These are phyloP conservation scores for Ramalina peruviana DNA, from an alignment of 495 filamentous ascomycete genomes.

Conservation along the genomic window DNA sequence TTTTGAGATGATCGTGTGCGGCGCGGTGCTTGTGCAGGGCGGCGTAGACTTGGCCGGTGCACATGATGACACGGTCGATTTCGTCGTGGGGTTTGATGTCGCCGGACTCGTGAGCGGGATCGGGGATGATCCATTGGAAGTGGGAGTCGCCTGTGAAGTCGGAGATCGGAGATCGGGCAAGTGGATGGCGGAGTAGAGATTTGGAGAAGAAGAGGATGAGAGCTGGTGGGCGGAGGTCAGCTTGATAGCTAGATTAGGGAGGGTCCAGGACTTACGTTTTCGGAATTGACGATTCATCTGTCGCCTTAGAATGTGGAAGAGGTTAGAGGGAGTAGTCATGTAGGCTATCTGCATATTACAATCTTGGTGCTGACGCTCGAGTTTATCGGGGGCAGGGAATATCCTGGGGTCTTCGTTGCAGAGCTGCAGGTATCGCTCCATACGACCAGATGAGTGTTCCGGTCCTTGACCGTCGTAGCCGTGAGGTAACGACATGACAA, in stretches of 20 bases:
- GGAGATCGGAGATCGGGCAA: conserved; percentile 76
- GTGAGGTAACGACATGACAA: conserved; percentile 89
- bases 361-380: conserved; percentile 96
- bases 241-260: neutral
- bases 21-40: conserved; percentile 84
- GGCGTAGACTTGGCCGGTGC: conserved; percentile 87
- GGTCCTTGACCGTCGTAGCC: conserved; percentile 98
- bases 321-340: conserved; percentile 83
- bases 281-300: conserved; percentile 99
- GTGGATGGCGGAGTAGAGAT: conserved; percentile 77
- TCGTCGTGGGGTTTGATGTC: conserved; percentile 65
- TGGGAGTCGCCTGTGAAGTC: conserved; percentile 81
- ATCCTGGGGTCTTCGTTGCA: conserved; percentile 95
- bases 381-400: conserved; percentile 73
- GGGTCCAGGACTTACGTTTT: conserved; percentile 58
- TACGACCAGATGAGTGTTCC: conserved; percentile 93
- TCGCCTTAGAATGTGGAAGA: conserved; percentile 91
- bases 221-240: conserved; percentile 32
- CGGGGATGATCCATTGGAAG: conserved; percentile 91
- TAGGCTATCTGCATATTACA: conserved; percentile 98
- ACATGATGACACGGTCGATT: conserved; percentile 88
- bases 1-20: conserved; percentile 56
- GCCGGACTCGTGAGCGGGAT: conserved; percentile 61
- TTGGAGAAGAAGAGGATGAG: conserved; percentile 97
- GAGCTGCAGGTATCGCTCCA: conserved; percentile 94